phyloP scores from a whole-genome alignment of 352 stramenopile genomes.

The Phytophthora crassamura region DNA sequence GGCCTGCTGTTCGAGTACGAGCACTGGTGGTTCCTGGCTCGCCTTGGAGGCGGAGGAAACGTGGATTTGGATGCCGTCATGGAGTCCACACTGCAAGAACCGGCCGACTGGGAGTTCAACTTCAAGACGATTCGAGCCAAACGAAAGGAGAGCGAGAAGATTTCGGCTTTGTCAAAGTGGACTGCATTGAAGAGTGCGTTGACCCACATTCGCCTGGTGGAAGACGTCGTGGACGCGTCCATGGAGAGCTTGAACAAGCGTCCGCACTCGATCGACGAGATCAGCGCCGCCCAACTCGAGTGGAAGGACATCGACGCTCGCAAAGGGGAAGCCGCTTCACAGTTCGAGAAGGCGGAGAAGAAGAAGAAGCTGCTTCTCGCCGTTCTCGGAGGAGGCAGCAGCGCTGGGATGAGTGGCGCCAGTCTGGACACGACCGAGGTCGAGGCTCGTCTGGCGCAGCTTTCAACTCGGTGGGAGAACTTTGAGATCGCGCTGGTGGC shows the following conservation, averaged over 20 bases:
- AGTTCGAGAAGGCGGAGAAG: slow-evolving; percentile 82
- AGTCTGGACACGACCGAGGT: slow-evolving; percentile 83
- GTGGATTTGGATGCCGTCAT: too few relatives aligned
- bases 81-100: too few relatives aligned
- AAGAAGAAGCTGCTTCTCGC: slow-evolving; percentile 87
- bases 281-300: slow-evolving; percentile 87
- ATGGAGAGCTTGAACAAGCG: too few relatives aligned
- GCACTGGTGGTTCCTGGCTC: too few relatives aligned
- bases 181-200: slow-evolving; percentile 92
- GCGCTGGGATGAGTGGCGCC: slow-evolving; percentile 45
- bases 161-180: slow-evolving; percentile 87
- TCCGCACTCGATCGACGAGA: slow-evolving; percentile 94
- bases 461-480: slow-evolving; percentile 92
- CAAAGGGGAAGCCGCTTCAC: slow-evolving; percentile 57
- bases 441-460: slow-evolving; percentile 69
- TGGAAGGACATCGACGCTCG: slow-evolving; percentile 91
- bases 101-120: slow-evolving; percentile 89
- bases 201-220: slow-evolving; percentile 81
- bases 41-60: too few relatives aligned
- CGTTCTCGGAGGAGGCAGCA: slow-evolving; percentile 36
- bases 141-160: slow-evolving; percentile 94
- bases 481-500: too few relatives aligned
- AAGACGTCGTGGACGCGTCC: slow-evolving; percentile 88
- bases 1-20: too few relatives aligned
- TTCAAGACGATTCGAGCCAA: slow-evolving; percentile 90